A percentile compares a stretch with the other conserved stretches of the same genome.
Conservation (phyloP, 2,329 filamentous ascomycete species). For the Geoglossum cookeanum region DNA sequence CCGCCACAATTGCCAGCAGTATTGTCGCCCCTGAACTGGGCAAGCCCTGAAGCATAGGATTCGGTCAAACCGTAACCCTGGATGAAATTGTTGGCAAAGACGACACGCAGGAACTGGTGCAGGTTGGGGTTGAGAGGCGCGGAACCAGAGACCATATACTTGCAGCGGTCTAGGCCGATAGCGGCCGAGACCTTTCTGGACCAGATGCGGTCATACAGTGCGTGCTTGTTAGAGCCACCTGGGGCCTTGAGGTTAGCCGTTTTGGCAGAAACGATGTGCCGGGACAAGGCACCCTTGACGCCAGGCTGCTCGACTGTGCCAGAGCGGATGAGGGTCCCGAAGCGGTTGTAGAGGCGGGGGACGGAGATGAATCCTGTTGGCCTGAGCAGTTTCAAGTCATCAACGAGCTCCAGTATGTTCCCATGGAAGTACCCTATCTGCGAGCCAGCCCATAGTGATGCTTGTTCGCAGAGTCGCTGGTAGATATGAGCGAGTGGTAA, state of each 20-base stretch:
- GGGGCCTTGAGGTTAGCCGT: conserved; percentile 53
- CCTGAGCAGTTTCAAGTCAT: conserved; percentile 74
- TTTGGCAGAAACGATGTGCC: conserved; percentile 64
- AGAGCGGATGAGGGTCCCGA: conserved; percentile 63
- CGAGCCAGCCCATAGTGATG: conserved; percentile 49
- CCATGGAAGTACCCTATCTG: conserved; percentile 87
- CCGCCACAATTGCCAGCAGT: conserved; percentile 65
- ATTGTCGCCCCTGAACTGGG: conserved; percentile 54
- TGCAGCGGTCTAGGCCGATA: conserved; percentile 57
- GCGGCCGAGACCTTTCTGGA: conserved; percentile 69
- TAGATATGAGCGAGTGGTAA: conserved; percentile 90
- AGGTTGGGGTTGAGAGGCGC: conserved; percentile 78
- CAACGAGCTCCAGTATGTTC: conserved; percentile 66
- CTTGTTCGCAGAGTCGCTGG: conserved; percentile 66
- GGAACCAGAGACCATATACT: conserved; percentile 67
- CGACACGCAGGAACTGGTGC: conserved; percentile 73
- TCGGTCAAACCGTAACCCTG: conserved; percentile 94
- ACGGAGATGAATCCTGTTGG: conserved; percentile 77
- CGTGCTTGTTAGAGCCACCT: conserved; percentile 59
- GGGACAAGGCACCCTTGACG: conserved; percentile 61
- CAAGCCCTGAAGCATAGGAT: conserved; percentile 59
- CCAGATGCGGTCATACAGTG: conserved; percentile 76
- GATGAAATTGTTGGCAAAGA: conserved; percentile 56
- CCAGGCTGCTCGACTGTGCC: conserved; percentile 64
- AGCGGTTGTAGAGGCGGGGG: conserved; percentile 78